Evolutionary conservation across 345 rosid species (phyloP), one percentile per base, ranked within the genome.

Genomic region (Hypericum perforatum): DNA sequence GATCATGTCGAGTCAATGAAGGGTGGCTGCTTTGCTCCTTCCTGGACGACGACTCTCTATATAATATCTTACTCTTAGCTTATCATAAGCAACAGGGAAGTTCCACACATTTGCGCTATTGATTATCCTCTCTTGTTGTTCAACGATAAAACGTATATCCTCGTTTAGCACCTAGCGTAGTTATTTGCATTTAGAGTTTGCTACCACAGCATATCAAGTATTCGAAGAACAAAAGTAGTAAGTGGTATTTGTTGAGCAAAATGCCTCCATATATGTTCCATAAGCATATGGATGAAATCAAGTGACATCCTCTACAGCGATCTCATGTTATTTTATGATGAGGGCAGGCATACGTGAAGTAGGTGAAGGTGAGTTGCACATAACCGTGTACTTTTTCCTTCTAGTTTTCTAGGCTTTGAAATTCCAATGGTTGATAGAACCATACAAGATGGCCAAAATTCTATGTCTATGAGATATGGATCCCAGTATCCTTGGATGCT

Each of bases 401-500:
- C 85, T 53, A 92, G 72, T 68, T 83, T 87, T 57, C 96, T 95
- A 0, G 96, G 98, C 74, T 91, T 87, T 9, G 98, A 91, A 70
- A 92, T 88, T 36, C 98, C 98, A 0, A 88, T 91, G 45, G 96
- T 91, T 5, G 98, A 91, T 59, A 91, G 57, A 49, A 91, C 98
- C 67, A 91, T 80, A 73, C 98, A 91, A 52, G 98, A 96, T 1
- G 98, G 98, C 71, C 76, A 79, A 62, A 87, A 91, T 63, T 91
- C 98, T 96, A 91, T 91, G 65, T 87, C 96, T 32, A 91, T 91
- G 29, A 96, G 98, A 62, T 91, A 91, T 0, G 98, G 98, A 45
- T 91, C 96, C 98, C 98, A 91, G 63, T 85, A 82, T 67, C 98
- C 98, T 80, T 85, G 88, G 6, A 87, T 82, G 54, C 94, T 85